Base-by-base conservation (phyloP, 306 rosid genomes). In the Prunus mongolica region DNA sequence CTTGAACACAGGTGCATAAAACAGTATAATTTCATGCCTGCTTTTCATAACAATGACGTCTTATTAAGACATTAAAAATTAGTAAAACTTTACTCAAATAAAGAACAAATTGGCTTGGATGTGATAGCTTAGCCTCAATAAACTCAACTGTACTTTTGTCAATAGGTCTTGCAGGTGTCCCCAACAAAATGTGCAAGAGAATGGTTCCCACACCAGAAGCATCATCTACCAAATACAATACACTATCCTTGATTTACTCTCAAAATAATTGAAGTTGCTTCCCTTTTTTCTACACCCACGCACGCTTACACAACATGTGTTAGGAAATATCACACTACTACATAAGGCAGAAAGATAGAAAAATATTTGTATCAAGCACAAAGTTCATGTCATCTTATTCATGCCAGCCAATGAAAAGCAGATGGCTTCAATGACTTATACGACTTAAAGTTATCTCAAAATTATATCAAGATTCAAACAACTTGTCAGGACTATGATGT, bases 401-500 rank as follows among this genome's bases (percentile, higher is more conserved):
- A 44, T 10, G 47, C 25, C 27, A 73, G 16, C 78, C 57, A 46
- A 63, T 49, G 13, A 14, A 18, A 63, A 63, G 50, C 27, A 13
- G 50, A 74, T 45, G 30, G 14, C 24, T 10, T n/a, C 5, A 34
- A 50, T 49, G 25, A n/a, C 20, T 63, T 16, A 63, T 4, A 30
- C 3, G 12, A 28, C 45, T 25, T 46, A 20, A 20, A 58, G 47
- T 74, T 22, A 28, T 67, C 52, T 81, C 44, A 77, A 38, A 54
- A 47, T 24, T 9, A 73, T 65, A 80, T 64, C 60, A 65, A 67
- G 52, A 34, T 72, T 50, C 67, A 67, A 27, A 74, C 56, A 70
- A 49, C 72, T 69, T 57, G 55, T 52, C 79, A 74, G 74, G 47
- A 74, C 76, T 72, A 74, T 41, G 10, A 41, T 50, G 58, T 77